These are phyloP conservation scores for Straminergon stramineum DNA, from an alignment of 225 moss, liverwort and hornwort genomes.

Conservation along the genomic window DNA sequence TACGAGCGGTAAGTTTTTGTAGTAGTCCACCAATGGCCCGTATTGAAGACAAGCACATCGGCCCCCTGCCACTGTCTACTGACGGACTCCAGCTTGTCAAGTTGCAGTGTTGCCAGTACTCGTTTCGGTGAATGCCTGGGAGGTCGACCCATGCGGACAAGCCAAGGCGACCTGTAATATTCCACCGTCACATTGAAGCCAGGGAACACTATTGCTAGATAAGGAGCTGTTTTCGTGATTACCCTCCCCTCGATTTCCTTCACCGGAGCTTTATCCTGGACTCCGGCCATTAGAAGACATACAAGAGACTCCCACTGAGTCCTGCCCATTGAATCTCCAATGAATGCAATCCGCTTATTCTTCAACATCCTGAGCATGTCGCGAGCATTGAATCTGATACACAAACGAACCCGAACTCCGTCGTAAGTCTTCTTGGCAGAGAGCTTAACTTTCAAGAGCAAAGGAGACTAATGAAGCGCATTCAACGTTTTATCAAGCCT, in stretches of 20 bases:
- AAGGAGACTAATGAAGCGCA: neutral
- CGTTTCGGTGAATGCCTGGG: slow-evolving; percentile 63
- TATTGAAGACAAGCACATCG: slow-evolving; percentile 74
- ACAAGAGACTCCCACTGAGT: slow-evolving; percentile 93
- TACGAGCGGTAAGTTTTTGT: slow-evolving; percentile 65
- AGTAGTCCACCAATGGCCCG: slow-evolving; percentile 92
- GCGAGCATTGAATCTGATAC: slow-evolving; percentile 45
- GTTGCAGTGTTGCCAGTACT: slow-evolving; percentile 54
- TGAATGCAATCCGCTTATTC: slow-evolving; percentile 61
- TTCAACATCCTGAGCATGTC: slow-evolving; percentile 67
- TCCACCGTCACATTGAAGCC: slow-evolving; percentile 68
- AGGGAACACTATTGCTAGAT: slow-evolving; percentile 44
- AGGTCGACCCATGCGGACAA: slow-evolving; percentile 42
- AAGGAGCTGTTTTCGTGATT: slow-evolving; percentile 49
- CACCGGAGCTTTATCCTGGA: slow-evolving; percentile 29
- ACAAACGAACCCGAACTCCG: neutral
- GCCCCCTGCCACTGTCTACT: slow-evolving; percentile 41
- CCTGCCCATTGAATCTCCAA: slow-evolving; percentile 94
- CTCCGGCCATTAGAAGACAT: slow-evolving; percentile 70
- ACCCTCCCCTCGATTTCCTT: slow-evolving; percentile 33
- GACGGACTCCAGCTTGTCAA: slow-evolving; percentile 45
- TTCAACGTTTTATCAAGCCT: neutral
- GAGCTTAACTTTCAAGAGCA: neutral
- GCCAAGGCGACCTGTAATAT: slow-evolving; percentile 73
- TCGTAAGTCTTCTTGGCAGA: neutral